Conservation (phyloP, 176 grass and related monocot genomes). For the Tillandsia leiboldiana region DNA sequence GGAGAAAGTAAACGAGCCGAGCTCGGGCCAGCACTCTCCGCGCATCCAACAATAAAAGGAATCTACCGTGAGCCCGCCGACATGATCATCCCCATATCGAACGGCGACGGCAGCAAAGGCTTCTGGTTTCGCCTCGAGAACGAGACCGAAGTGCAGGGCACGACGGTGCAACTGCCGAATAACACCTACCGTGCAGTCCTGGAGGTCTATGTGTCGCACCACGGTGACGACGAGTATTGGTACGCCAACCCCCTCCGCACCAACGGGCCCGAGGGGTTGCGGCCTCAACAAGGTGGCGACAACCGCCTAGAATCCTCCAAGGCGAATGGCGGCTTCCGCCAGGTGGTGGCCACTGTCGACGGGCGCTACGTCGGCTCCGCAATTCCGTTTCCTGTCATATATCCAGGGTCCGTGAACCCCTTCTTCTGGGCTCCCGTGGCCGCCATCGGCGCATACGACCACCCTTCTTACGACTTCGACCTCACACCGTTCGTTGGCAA, state of each 20-base stretch:
- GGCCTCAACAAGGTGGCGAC: slow-evolving; percentile 6
- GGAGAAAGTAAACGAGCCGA: neutral
- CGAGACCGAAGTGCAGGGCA: slow-evolving; percentile 27
- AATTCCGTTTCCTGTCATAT: slow-evolving; percentile 57
- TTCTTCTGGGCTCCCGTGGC: slow-evolving; percentile 55
- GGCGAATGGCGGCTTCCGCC: slow-evolving; percentile 47
- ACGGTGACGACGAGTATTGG: slow-evolving; percentile 47
- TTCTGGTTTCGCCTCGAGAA: slow-evolving; percentile 50
- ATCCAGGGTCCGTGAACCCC: slow-evolving; percentile 45
- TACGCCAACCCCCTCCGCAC: slow-evolving; percentile 33
- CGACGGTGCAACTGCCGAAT: slow-evolving; percentile 32
- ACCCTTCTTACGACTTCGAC: slow-evolving; percentile 51
- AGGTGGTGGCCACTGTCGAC: slow-evolving; percentile 33
- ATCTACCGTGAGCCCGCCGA: slow-evolving; percentile 23
- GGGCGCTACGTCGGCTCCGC: slow-evolving; percentile 38
- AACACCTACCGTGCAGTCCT: slow-evolving; percentile 62
- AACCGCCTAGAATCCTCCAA: slow-evolving; percentile 23
- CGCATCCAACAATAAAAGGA: slow-evolving; percentile 9
- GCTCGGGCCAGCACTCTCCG: slow-evolving; percentile 29
- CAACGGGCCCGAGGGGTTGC: neutral
- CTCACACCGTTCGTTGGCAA: slow-evolving; percentile 51
- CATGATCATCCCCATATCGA: slow-evolving; percentile 51
- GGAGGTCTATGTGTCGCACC: slow-evolving; percentile 57
- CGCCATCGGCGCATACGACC: slow-evolving; percentile 35
- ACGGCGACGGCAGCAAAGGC: slow-evolving; percentile 30